phyloP scores from a whole-genome alignment of 495 filamentous ascomycete species.

The Penicillium arizonense region DNA sequence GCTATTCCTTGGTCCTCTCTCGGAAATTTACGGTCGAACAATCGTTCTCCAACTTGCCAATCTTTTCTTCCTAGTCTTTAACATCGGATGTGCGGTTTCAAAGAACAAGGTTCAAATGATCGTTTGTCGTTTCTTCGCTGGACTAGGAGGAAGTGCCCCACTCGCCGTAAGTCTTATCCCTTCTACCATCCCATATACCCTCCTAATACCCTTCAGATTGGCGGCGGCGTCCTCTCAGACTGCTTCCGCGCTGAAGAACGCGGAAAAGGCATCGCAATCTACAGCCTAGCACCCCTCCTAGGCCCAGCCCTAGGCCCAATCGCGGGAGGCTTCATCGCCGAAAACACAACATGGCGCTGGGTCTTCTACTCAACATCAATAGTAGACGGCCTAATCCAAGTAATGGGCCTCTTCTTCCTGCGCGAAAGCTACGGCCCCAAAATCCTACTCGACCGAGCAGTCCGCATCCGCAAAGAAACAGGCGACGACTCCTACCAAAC shows the following conservation, averaged over 20 bases:
- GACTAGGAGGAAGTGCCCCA: slow-evolving; percentile 56
- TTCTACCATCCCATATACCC: background rate
- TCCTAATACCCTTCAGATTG: slow-evolving; percentile 34
- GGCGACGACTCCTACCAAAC: slow-evolving; percentile 62
- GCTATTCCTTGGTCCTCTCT: slow-evolving; percentile 66
- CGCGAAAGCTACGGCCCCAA: slow-evolving; percentile 69
- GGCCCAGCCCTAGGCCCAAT: slow-evolving; percentile 67
- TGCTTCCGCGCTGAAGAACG: slow-evolving; percentile 62
- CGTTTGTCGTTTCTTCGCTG: slow-evolving; percentile 55
- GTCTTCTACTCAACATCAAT: slow-evolving; percentile 65
- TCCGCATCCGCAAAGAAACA: slow-evolving; percentile 59
- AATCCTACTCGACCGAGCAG: slow-evolving; percentile 56
- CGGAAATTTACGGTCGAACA: slow-evolving; percentile 71
- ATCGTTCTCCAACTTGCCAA: slow-evolving; percentile 62
- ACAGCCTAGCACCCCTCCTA: slow-evolving; percentile 63
- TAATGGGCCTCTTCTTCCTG: slow-evolving; percentile 63
- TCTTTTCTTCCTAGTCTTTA: slow-evolving; percentile 63
- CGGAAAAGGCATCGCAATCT: slow-evolving; percentile 62
- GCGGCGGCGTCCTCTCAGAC: slow-evolving; percentile 62
- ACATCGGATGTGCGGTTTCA: slow-evolving; percentile 53
- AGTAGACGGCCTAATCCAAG: slow-evolving; percentile 59
- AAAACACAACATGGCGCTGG: slow-evolving; percentile 72
- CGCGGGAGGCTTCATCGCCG: slow-evolving; percentile 63
- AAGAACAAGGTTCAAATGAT: slow-evolving; percentile 53
- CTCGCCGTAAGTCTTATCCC: slow-evolving; percentile 37